Evolutionary conservation across 352 stramenopile species (phyloP).

Genomic region (Phytophthora kernoviae): DNA sequence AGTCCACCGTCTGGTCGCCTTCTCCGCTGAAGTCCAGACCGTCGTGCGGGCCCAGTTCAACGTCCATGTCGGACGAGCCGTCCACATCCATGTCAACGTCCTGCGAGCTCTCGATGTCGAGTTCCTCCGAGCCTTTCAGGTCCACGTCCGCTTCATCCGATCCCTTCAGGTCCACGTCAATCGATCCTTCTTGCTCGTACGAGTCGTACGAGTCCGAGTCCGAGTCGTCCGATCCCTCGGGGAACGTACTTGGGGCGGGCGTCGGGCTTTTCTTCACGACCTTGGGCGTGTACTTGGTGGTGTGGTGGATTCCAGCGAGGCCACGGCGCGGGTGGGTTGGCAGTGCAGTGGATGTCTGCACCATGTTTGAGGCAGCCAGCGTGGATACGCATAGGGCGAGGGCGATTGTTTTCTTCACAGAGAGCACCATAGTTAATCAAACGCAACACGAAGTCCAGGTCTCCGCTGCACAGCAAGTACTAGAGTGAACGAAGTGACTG

Average conservation of each 20-base stretch:
- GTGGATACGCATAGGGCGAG: constrained; percentile 35
- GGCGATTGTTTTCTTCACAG: constrained; percentile 41
- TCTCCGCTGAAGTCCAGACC: constrained; percentile 35
- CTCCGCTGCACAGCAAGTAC: no score
- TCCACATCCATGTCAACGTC: constrained; percentile 26
- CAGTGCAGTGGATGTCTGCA: constrained; percentile 21
- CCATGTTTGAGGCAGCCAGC: constrained; percentile 25
- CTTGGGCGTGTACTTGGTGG: constrained; percentile 35
- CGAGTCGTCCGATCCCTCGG: constrained; percentile 10
- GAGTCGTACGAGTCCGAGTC: constrained; percentile 25
- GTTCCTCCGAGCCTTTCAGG: constrained; percentile 19
- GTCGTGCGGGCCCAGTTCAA: constrained; percentile 33
- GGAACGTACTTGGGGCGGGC: constrained; percentile 8
- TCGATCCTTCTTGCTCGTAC: constrained; percentile 28
- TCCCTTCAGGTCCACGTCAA: constrained; percentile 17
- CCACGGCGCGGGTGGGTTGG: constrained; percentile 24
- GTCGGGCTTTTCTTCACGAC: constrained; percentile 25
- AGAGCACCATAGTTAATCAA: constrained; percentile 34
- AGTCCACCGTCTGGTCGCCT: constrained; percentile 28
- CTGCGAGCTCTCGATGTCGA: constrained; percentile 32
- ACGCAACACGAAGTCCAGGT: background rate
- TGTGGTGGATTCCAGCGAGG: constrained; percentile 38
- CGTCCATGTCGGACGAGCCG: constrained; percentile 25
- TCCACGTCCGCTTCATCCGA: constrained; percentile 24
- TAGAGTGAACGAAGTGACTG: no score